phyloP scores from a whole-genome alignment of 2,329 filamentous ascomycete species.

The Laburnicola sp. region DNA sequence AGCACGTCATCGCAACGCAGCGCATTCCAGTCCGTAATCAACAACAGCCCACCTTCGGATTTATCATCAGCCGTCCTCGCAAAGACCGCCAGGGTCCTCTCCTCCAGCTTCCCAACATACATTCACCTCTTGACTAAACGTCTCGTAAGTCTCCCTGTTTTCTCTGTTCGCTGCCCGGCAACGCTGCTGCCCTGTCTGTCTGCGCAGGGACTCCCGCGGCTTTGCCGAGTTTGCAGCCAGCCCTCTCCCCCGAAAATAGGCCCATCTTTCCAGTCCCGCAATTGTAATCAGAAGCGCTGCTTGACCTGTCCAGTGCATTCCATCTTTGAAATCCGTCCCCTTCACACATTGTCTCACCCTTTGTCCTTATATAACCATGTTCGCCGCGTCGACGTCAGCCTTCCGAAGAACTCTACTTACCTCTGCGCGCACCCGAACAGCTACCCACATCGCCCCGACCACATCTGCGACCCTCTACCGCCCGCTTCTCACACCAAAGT shows the following conservation, averaged over 20 bases:
- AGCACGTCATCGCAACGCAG: conserved; percentile 20
- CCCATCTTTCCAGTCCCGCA: conserved; percentile 22
- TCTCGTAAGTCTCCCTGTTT: conserved; percentile 31
- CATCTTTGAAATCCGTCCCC: conserved; percentile 41
- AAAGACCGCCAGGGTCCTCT: conserved; percentile 15
- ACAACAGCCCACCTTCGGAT: conserved; percentile 19
- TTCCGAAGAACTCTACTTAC: conserved; percentile 49
- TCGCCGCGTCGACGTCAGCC: conserved; percentile 40
- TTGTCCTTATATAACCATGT: conserved; percentile 46
- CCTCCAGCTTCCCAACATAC: conserved; percentile 16
- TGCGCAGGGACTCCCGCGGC: conserved; percentile 30
- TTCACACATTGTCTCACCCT: background rate
- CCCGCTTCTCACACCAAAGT: conserved; percentile 38
- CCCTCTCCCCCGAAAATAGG: conserved; percentile 20
- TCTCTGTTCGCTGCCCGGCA: background rate
- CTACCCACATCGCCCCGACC: conserved; percentile 31
- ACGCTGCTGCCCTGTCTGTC: background rate
- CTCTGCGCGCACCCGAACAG: conserved; percentile 43
- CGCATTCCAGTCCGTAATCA: conserved; percentile 11
- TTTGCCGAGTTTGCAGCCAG: conserved; percentile 30
- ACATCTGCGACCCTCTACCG: conserved; percentile 37
- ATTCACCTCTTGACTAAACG: conserved; percentile 14
- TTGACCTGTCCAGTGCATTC: conserved; percentile 36
- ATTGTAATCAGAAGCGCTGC: conserved; percentile 32
- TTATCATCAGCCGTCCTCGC: conserved; percentile 24